A percentile compares a stretch with the other conserved stretches of the same genome.
Conservation (phyloP, 805 yeast genomes). For the Yarrowia alimentaria region DNA sequence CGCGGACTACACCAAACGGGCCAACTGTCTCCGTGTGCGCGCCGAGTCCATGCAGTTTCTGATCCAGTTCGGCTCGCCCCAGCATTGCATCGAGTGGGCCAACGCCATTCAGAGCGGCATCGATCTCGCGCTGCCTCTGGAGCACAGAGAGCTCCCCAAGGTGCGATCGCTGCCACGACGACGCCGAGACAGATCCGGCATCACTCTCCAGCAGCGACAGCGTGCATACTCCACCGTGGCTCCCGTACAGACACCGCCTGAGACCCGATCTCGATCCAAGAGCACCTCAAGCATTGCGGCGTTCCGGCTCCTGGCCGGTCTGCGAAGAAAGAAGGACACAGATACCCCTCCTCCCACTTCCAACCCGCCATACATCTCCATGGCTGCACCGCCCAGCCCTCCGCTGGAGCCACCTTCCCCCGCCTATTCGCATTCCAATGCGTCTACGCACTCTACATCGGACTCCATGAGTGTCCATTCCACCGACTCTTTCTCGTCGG, state of each 20-base stretch:
- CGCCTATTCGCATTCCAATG: slow-evolving; percentile 13
- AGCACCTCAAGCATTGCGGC: slow-evolving; percentile 9
- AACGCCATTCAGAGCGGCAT: slow-evolving; percentile 69
- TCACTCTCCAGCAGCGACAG: neutral
- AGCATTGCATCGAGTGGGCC: slow-evolving; percentile 77
- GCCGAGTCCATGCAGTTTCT: slow-evolving; percentile 81
- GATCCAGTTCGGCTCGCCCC: slow-evolving; percentile 58
- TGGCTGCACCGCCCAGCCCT: no score
- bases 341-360: no score
- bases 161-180: slow-evolving; percentile 81
- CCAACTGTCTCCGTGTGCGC: slow-evolving; percentile 68
- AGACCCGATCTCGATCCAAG: slow-evolving; percentile 19
- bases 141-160: slow-evolving; percentile 66
- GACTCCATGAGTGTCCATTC: slow-evolving; percentile 15
- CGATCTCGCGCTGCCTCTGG: slow-evolving; percentile 75
- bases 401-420: slow-evolving; percentile 5
- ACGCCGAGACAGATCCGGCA: slow-evolving; percentile 8
- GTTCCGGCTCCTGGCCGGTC: slow-evolving; percentile 8
- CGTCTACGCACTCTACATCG: slow-evolving; percentile 4
- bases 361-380: no score
- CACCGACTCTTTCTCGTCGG: slow-evolving; percentile 13
- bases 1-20: slow-evolving; percentile 70
- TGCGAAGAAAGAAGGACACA: no score
- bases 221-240: slow-evolving; percentile 20
- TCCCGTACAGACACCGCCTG: slow-evolving; percentile 2